Base-by-base conservation (phyloP, 371 early-diverging fungal genomes). In the Mortierella sp. region DNA sequence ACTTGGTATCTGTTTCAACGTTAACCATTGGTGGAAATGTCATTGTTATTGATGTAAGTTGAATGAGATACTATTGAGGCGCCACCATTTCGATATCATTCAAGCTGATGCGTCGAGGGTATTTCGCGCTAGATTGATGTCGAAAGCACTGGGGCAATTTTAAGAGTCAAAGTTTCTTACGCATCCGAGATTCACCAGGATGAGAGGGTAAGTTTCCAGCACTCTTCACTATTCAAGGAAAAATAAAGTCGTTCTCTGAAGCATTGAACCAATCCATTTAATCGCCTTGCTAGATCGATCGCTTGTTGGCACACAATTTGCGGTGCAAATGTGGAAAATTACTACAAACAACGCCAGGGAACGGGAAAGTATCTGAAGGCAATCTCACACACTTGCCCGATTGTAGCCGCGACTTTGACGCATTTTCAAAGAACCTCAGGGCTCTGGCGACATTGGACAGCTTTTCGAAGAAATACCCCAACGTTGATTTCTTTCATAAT, bases 21-120 rank as follows among this genome's bases (percentile, higher is more conserved):
- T 81, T 90, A 28, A 90, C 88, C 1, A 65, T 89, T 4, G 90
- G 88, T 50, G 90, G 90, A 21, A 89, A 83, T 8, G 85, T 87
- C 10, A 90, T 90, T 82, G 90, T 90, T 36, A 76, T 90, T 57
- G 90, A 90, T 83, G 90, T 90, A 84, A 28, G 67, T 16, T 13
- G 11, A 16, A 22, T 55, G 10, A 28, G 24, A 24, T 24, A 13
- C 0, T 33, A 10, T 47, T 22, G 19, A 47, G 52, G 40, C 16
- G 21, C 28, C 28, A 9, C 45, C 0, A 43, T n/a, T 22, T 16
- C 13, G 3, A 16, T 13, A 28, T 9, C 55, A 55, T 16, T 43
- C 15, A 48, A 28, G 8, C 28, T 55, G 28, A 24, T 9, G 11
- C 11, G 4, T 11, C 11, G 28, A 32, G 13, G 9, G 8, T 28